Evolutionary conservation across 2,329 filamentous ascomycete species (phyloP), one percentile per base, ranked within the genome.

Genomic region (Aschersonia sp.): DNA sequence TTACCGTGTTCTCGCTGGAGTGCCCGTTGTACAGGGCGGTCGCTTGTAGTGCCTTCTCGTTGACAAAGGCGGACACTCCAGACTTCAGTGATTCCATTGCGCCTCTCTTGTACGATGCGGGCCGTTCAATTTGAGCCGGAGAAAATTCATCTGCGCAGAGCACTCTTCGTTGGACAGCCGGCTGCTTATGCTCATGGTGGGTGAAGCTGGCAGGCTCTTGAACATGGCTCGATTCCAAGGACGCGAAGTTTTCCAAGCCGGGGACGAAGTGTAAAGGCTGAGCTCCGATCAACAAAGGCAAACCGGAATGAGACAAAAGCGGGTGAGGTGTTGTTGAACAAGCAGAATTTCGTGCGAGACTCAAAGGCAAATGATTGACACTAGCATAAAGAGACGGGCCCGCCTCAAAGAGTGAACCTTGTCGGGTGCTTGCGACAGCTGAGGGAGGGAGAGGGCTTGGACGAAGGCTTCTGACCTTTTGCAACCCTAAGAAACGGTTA

Each of bases 271-370:
- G 33, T 30, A 22, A 39, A 30, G 10, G 22, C 43, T 35, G 6
- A 35, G 12, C 11, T 41, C 35, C 22, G 45, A 9, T 9, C 12
- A 30, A 47, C 30, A 47, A 49, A 44, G 42, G 48, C 48, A 47
- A 30, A n/a, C 32, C 10, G 30, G 29, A 10, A 30, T 44, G 12
- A 44, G 42, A 30, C 40, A 44, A 46, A 44, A 30, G 42, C 35
- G 48, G 32, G 5, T 40, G 41, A n/a, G 29, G 33, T 32, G 39
- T 8, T 32, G n/a, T 14, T 22, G 35, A 32, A 44, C 10, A 42
- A 37, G 35, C 12, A 29, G 32, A 11, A 45, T n/a, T 42, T 12
- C 12, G 8, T 8, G 12, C 12, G 35, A 12, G 12, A 12, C 35
- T 8, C 8, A 12, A 37, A 37, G 35, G 12, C 8, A 12, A 37